These are phyloP conservation scores for Rhynchospora pubera DNA, from an alignment of 176 grass and related monocot genomes.

Conservation along the genomic window DNA sequence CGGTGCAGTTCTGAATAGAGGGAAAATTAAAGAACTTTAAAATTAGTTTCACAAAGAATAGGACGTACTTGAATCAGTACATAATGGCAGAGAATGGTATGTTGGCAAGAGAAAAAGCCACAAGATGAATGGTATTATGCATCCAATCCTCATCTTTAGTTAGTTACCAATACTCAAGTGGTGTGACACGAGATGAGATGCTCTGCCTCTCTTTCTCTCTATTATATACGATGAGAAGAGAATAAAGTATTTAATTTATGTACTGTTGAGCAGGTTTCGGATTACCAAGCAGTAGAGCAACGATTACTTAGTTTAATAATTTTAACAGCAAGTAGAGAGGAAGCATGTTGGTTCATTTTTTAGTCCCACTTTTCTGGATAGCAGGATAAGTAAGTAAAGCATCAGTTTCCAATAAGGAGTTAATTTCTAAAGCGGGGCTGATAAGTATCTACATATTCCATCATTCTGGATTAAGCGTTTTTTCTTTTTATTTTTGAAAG, in stretches of 20 bases:
- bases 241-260: background rate
- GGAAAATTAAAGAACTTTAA: background rate
- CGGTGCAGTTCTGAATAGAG: background rate
- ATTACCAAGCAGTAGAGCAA: background rate
- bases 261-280: background rate
- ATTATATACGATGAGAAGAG: background rate
- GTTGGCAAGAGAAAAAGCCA: background rate
- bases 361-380: background rate
- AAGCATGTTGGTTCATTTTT: background rate
- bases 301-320: background rate
- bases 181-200: background rate
- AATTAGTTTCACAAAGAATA: background rate
- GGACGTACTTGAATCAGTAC: background rate
- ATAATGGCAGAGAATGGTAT: conserved; percentile 7
- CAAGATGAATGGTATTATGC: background rate
- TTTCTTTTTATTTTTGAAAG: no score
- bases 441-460: no score
- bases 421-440: no score
- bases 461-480: no score
- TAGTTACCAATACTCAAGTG: background rate
- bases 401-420: background rate
- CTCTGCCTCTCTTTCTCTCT: background rate
- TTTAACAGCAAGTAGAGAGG: background rate
- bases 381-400: no score
- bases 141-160: background rate